phyloP scores from a whole-genome alignment of 2,329 filamentous ascomycete genomes.

The Alternaria sp. region DNA sequence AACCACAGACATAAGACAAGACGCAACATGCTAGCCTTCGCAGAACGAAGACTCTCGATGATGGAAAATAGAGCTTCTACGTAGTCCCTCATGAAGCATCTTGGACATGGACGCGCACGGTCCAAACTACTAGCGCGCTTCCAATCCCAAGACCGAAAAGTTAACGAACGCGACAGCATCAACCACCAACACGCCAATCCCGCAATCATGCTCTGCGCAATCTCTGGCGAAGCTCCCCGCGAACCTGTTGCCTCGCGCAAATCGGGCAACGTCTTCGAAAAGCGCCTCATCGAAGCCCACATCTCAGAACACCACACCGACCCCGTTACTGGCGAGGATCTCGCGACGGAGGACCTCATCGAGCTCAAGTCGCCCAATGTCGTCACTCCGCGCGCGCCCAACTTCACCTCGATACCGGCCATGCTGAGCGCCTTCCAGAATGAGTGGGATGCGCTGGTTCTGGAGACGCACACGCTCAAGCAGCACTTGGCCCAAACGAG shows the following conservation, averaged over 20 bases:
- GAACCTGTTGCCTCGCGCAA: slow-evolving; percentile 94
- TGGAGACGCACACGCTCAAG: slow-evolving; percentile 90
- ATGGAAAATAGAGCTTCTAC: neutral
- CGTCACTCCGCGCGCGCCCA: slow-evolving; percentile 88
- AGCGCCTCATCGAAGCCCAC: slow-evolving; percentile 92
- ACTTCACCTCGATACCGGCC: slow-evolving; percentile 93
- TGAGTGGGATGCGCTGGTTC: slow-evolving; percentile 93
- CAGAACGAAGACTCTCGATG: too few species aligned
- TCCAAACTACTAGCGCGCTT: slow-evolving; percentile 10
- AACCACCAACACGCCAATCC: slow-evolving; percentile 7
- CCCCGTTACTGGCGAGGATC: slow-evolving; percentile 85
- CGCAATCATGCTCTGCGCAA: slow-evolving; percentile 60
- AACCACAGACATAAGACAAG: too few species aligned
- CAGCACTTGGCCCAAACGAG: slow-evolving; percentile 89
- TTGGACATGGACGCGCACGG: neutral
- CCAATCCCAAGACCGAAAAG: slow-evolving; percentile 9
- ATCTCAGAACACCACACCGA: slow-evolving; percentile 93
- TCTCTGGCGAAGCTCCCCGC: slow-evolving; percentile 96
- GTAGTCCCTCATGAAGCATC: neutral
- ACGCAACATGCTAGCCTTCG: too few species aligned
- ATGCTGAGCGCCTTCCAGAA: slow-evolving; percentile 95
- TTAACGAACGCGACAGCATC: slow-evolving; percentile 13
- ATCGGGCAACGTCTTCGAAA: slow-evolving; percentile 93
- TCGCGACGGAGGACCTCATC: slow-evolving; percentile 84
- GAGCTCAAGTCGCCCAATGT: slow-evolving; percentile 83